Evolutionary conservation across 768 basidiomycete genomes (phyloP).

Genomic region (Chiua virens): DNA sequence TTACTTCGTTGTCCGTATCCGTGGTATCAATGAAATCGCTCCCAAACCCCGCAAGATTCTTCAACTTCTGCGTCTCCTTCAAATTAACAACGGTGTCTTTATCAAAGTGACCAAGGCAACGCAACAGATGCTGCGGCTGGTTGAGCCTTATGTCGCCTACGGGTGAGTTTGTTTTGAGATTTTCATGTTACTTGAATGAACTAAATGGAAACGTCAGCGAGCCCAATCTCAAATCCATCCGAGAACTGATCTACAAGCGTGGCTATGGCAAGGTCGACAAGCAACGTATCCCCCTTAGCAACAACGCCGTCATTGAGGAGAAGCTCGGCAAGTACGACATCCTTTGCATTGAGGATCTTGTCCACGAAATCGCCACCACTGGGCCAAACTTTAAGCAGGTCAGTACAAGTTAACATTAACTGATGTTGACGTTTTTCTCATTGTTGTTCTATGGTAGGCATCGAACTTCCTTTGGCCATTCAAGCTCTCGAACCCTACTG

Average conservation of each 20-base stretch:
- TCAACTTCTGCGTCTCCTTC: constrained; percentile 96
- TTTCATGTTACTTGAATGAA: background rate
- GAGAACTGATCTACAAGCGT: constrained; percentile 98
- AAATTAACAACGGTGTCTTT: constrained; percentile 99
- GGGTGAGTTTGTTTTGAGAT: constrained; percentile 53
- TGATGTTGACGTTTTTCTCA: background rate
- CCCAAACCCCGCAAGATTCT: constrained; percentile 99
- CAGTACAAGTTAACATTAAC: constrained; percentile 28
- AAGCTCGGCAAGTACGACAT: constrained; percentile 92
- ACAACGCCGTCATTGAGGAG: constrained; percentile 92
- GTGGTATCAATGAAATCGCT: constrained; percentile 99
- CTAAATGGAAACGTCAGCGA: constrained; percentile 51
- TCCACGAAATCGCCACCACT: constrained; percentile 92
- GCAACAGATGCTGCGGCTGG: constrained; percentile 95
- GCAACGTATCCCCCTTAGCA: constrained; percentile 93
- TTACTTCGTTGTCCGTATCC: constrained; percentile 96
- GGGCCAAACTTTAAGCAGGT: constrained; percentile 99
- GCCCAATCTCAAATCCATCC: constrained; percentile 94
- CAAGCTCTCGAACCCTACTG: constrained; percentile 98
- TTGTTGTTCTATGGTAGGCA: constrained; percentile 43
- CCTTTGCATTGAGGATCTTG: constrained; percentile 94
- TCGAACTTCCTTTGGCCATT: constrained; percentile 99
- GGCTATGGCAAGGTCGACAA: constrained; percentile 98
- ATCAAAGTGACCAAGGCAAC: constrained; percentile 96
- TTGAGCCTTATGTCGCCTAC: constrained; percentile 97